phyloP scores from a whole-genome alignment of 2,329 filamentous ascomycete species.

The Botrytis galanthina region DNA sequence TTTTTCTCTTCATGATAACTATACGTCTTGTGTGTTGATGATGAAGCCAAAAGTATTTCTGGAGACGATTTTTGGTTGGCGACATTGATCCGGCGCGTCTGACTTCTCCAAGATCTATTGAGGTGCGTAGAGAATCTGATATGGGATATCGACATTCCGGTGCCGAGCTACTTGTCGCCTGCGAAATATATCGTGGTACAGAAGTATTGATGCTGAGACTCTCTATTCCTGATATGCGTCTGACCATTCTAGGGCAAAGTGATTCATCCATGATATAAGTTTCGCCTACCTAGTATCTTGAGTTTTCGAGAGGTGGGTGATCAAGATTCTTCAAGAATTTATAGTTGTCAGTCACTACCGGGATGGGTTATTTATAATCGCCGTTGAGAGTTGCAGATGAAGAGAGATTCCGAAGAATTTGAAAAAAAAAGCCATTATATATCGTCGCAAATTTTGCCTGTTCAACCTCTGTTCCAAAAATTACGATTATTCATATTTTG shows the following conservation, averaged over 20 bases:
- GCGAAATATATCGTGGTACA: background rate
- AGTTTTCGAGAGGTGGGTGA: background rate
- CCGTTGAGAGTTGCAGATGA: background rate
- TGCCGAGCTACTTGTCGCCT: background rate
- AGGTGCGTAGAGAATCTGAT: background rate
- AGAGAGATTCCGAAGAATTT: background rate
- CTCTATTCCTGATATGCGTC: background rate
- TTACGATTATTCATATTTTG: background rate
- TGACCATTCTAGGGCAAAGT: background rate
- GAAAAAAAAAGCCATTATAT: background rate
- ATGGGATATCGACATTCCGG: background rate
- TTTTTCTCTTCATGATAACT: background rate
- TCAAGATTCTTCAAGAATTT: background rate
- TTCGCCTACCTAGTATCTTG: background rate
- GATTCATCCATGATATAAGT: background rate
- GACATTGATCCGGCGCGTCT: background rate
- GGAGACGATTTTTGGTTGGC: background rate
- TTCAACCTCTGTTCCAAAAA: background rate
- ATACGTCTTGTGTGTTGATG: background rate
- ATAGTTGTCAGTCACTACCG: background rate
- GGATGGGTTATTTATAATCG: background rate
- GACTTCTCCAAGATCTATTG: background rate
- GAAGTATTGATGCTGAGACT: background rate
- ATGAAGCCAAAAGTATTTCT: background rate
- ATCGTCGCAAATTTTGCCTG: background rate